phyloP scores from a whole-genome alignment of 495 filamentous ascomycete species.

The Aspergillus bertholletiae region DNA sequence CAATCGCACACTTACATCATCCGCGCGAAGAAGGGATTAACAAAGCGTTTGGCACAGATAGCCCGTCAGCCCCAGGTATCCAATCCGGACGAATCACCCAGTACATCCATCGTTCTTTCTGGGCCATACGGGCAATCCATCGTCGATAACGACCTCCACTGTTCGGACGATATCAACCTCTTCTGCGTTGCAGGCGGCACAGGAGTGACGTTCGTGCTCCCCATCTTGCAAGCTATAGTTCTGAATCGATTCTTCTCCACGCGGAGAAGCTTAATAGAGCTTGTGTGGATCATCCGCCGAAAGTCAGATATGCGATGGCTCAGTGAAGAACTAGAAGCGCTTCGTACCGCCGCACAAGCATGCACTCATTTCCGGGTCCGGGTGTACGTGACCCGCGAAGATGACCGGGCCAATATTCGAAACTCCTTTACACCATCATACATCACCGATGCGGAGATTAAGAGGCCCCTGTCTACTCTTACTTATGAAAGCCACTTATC shows the following conservation, averaged over 20 bases:
- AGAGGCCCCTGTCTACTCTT: not conserved
- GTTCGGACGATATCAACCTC: constrained; percentile 47
- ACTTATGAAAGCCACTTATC: too few species aligned
- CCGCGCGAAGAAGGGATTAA: constrained; percentile 57
- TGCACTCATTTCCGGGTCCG: constrained; percentile 41
- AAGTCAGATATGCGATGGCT: constrained; percentile 56
- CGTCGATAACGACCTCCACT: constrained; percentile 21
- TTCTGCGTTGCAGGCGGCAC: constrained; percentile 63
- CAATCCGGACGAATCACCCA: not conserved
- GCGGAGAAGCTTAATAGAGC: constrained; percentile 40
- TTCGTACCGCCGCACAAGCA: constrained; percentile 32
- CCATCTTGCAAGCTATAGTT: constrained; percentile 45
- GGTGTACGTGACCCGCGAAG: constrained; percentile 56
- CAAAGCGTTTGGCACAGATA: constrained; percentile 47
- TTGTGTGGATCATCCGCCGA: constrained; percentile 60
- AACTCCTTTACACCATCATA: not conserved
- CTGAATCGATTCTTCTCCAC: constrained; percentile 23
- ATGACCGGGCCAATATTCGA: not conserved
- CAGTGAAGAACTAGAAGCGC: constrained; percentile 45
- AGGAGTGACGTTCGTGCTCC: constrained; percentile 60
- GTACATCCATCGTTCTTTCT: constrained; percentile 42
- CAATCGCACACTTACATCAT: constrained; percentile 61
- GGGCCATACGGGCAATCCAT: constrained; percentile 57
- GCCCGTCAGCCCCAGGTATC: constrained; percentile 16
- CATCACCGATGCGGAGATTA: constrained; percentile 1